A percentile compares a stretch with the other conserved stretches of the same genome.
Evolutionary conservation across 139 green algal genomes (phyloP).

Genomic region (Chlamydomonas schloesseri): DNA sequence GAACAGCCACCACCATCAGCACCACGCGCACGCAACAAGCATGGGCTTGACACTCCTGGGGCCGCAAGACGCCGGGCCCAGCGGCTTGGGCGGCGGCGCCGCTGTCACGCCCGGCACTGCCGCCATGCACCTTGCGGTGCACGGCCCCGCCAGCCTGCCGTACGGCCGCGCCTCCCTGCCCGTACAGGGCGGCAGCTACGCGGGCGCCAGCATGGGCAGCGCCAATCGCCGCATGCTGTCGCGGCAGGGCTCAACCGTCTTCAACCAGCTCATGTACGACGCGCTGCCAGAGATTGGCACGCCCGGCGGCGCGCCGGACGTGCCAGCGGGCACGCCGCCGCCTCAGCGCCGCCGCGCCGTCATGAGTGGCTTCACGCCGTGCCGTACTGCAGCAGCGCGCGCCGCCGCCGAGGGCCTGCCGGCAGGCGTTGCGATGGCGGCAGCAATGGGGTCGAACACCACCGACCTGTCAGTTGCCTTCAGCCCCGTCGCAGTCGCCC

Average conservation of each 20-base stretch:
- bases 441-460: background rate
- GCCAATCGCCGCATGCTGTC: background rate
- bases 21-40: no score
- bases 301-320: conserved; percentile 34
- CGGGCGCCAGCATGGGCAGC: background rate
- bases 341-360: conserved; percentile 16
- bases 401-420: conserved; percentile 18
- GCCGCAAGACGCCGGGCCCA: background rate
- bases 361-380: conserved; percentile 43
- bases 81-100: background rate
- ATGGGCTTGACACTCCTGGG: no score
- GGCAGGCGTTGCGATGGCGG: conserved; percentile 13
- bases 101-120: background rate
- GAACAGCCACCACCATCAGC: no score
- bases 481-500: conserved; percentile 10
- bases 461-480: background rate
- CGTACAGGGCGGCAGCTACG: background rate
- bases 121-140: background rate
- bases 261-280: conserved; percentile 46
- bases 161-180: conserved; percentile 1
- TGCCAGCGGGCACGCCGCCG: conserved; percentile 27
- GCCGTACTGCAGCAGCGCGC: background rate
- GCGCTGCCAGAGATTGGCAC: conserved; percentile 38
- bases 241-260: conserved; percentile 37
- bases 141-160: background rate